Conservation (phyloP, 192 early-diverging fungal genomes). For the Thoreauomyces humboldtii region DNA sequence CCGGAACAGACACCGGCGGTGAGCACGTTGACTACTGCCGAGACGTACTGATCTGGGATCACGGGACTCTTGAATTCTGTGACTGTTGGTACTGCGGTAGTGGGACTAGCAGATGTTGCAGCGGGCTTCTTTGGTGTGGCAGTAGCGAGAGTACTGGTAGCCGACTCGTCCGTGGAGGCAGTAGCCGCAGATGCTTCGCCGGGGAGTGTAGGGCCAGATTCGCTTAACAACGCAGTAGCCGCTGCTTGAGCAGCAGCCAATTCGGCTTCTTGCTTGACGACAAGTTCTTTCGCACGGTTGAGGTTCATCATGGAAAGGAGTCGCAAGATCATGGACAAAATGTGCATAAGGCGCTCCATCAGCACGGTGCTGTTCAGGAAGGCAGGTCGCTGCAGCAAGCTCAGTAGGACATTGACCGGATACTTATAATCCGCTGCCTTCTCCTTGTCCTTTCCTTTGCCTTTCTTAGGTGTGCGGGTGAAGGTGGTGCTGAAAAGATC, state of each 20-base stretch:
- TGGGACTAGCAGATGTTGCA: constrained; percentile 19
- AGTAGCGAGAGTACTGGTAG: constrained; percentile 4
- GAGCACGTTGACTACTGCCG: constrained; percentile 84
- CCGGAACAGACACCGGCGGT: constrained; percentile 87
- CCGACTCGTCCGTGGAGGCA: not conserved
- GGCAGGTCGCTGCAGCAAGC: constrained; percentile 77
- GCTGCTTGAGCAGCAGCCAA: not conserved
- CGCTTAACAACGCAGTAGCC: not conserved
- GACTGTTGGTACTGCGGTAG: no score
- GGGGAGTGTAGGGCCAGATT: not conserved
- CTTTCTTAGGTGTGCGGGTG: constrained; percentile 19
- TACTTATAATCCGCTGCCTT: constrained; percentile 32
- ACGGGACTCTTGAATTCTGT: constrained; percentile 65
- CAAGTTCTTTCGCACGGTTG: constrained; percentile 16
- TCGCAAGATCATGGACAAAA: constrained; percentile 76
- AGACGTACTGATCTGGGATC: constrained; percentile 80
- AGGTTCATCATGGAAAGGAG: constrained; percentile 56
- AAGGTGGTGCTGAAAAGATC: constrained; percentile 45
- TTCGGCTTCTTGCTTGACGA: constrained; percentile 10
- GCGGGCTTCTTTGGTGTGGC: constrained; percentile 19
- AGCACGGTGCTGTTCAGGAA: constrained; percentile 77
- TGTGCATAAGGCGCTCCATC: constrained; percentile 85
- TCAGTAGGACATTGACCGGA: constrained; percentile 74
- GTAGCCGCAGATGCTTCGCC: not conserved
- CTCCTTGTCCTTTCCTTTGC: constrained; percentile 70